These are phyloP conservation scores for Vitis riparia DNA, from an alignment of 164 flowering plant species.

Conservation along the genomic window DNA sequence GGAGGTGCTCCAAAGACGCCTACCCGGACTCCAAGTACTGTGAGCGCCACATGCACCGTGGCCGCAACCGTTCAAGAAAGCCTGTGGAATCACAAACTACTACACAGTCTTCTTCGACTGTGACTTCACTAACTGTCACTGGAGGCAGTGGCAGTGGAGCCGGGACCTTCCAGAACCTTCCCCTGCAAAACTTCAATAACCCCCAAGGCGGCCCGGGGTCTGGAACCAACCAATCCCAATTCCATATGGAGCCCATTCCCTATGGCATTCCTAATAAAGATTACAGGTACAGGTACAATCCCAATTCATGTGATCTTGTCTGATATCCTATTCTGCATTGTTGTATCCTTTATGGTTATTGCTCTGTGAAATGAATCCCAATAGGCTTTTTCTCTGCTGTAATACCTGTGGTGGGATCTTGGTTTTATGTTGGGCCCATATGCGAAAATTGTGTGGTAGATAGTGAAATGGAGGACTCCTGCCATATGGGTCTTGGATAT, in stretches of 20 bases:
- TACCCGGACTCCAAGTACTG: slow-evolving; percentile 77
- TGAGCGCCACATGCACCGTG: slow-evolving; percentile 84
- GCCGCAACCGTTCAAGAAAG: slow-evolving; percentile 96
- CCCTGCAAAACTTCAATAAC: slow-evolving; percentile 41
- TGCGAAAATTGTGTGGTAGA: too few relatives aligned
- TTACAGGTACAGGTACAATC: slow-evolving; percentile 49
- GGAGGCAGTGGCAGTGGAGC: slow-evolving; percentile 18
- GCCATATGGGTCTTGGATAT: slow-evolving; percentile 8
- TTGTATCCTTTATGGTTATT: too few relatives aligned
- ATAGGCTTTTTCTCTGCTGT: background rate
- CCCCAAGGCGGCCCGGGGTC: slow-evolving; percentile 34
- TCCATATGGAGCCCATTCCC: slow-evolving; percentile 57
- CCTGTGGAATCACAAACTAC: slow-evolving; percentile 91
- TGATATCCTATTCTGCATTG: too few relatives aligned
- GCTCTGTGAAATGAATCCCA: background rate
- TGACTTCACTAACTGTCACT: slow-evolving; percentile 44
- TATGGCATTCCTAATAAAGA: slow-evolving; percentile 69
- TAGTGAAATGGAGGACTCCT: slow-evolving; percentile 4
- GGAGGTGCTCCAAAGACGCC: slow-evolving; percentile 83
- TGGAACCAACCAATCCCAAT: slow-evolving; percentile 48
- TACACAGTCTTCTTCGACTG: slow-evolving; percentile 61
- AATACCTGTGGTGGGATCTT: background rate
- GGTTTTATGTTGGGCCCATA: too few relatives aligned
- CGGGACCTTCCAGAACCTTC: slow-evolving; percentile 50
- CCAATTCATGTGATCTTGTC: background rate